Conservation (phyloP, 371 early-diverging fungal species). For the Zopfochytrium polystomum region DNA sequence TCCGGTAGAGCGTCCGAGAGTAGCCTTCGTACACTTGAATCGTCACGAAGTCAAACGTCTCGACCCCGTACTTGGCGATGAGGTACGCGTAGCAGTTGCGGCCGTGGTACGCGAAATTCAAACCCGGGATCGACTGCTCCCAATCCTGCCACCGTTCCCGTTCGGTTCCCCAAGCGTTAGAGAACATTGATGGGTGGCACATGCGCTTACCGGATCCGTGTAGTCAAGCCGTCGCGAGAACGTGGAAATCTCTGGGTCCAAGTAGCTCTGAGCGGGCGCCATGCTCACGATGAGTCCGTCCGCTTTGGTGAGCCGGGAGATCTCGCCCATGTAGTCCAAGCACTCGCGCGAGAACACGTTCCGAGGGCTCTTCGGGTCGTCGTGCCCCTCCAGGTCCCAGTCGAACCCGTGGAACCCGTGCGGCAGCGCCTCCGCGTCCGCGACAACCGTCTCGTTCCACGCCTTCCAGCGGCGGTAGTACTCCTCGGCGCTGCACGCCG, state of each 20-base stretch:
- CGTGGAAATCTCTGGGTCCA: slow-evolving; percentile 6
- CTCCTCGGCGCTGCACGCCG: neutral
- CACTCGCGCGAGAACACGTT: slow-evolving; percentile 8
- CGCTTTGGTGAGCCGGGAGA: slow-evolving; percentile 13
- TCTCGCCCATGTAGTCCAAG: slow-evolving; percentile 11
- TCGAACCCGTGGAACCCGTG: slow-evolving; percentile 18
- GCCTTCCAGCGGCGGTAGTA: slow-evolving; percentile 7
- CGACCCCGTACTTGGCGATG: slow-evolving; percentile 15
- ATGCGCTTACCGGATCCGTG: no score
- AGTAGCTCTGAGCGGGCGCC: slow-evolving; percentile 13
- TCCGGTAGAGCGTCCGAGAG: slow-evolving; percentile 9
- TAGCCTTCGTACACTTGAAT: slow-evolving; percentile 15
- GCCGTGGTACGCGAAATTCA: slow-evolving; percentile 13
- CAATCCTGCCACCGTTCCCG: no score
- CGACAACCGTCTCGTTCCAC: slow-evolving; percentile 17
- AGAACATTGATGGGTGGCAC: no score
- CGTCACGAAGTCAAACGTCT: slow-evolving; percentile 18
- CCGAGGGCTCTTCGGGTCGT: slow-evolving; percentile 2
- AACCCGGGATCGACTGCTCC: slow-evolving; percentile 6
- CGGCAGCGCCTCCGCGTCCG: slow-evolving; percentile 1
- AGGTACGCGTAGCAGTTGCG: slow-evolving; percentile 14
- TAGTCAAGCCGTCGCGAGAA: neutral
- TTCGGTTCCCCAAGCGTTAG: no score
- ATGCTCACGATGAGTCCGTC: slow-evolving; percentile 16
- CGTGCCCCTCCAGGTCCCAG: slow-evolving; percentile 25